Evolutionary conservation across 1,284 basidiomycete species (phyloP), one percentile per base, ranked within the genome.

Genomic region (Leccinum subatratum): DNA sequence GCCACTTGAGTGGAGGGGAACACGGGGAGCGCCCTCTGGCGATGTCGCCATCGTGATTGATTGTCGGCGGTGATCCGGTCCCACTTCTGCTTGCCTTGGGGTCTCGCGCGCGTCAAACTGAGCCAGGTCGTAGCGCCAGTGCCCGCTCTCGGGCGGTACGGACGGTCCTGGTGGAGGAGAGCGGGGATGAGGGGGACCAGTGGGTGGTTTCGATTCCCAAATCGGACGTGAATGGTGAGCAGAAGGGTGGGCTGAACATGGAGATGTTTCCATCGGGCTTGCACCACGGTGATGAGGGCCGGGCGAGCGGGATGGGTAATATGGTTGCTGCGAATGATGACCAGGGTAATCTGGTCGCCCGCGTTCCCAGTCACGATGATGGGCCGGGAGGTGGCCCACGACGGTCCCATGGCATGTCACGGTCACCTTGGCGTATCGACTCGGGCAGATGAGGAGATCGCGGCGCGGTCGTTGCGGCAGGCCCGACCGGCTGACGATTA

Each of bases 401-500:
- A 37, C 86, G 81, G 45, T 89, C 86, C 87, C 88, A 89, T 30
- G 74, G 76, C 58, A 76, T 70, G 18, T 89, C 87, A 22, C 81
- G 77, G 30, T 81, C 80, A 48, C 67, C 67, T 25, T 74, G 73
- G 5, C 80, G 79, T 45, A 71, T 68, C 4, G 77, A 70, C 48
- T 87, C 86, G 20, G 82, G 82, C 6, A 81, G 71, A 67, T 88
- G 89, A 1, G 80, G 72, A 18, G 88, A 88, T 2, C 85, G 81
- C n/a, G 85, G 83, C 30, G 81, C 80, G 6, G 77, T 67, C 1
- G 82, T 78, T 64, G 83, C 86, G 4, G 80, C 85, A 30, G 88
- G 86, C 0, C 86, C 86, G 45, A 84, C 79, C 3, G 81, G 81
- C 61, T 82, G 83, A 30, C 86, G 81, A 25, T 68, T 73, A 6